Percentiles rank a stretch among this genome's conserved stretches.
Conservation (phyloP, 1,139 yeast species). For the Starmera stellimalicola region DNA sequence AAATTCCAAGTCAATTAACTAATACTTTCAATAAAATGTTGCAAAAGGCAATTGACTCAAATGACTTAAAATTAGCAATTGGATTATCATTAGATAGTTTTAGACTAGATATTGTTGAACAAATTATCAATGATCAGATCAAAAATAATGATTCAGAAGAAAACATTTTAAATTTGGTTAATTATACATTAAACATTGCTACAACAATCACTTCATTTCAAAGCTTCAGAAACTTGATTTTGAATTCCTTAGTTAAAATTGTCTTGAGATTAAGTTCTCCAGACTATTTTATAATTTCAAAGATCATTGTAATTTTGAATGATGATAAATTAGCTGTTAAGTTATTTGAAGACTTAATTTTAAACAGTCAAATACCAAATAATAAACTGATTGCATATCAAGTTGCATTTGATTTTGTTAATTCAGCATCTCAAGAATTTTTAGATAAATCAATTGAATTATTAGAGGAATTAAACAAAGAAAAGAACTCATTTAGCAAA, state of each 20-base stretch:
- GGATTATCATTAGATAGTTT: constrained; percentile 89
- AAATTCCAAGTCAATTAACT: constrained; percentile 54
- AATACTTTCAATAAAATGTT: constrained; percentile 82
- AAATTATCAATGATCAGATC: constrained; percentile 42
- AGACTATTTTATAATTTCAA: constrained; percentile 75
- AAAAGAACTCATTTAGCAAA: constrained; percentile 33
- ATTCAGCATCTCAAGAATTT: constrained; percentile 88
- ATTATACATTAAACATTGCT: constrained; percentile 71
- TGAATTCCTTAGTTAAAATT: constrained; percentile 53
- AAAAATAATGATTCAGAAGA: constrained; percentile 32
- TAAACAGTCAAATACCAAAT: constrained; percentile 24
- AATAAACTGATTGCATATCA: constrained; percentile 65
- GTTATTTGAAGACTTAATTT: constrained; percentile 54
- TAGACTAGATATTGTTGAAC: constrained; percentile 72
- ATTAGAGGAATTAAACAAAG: constrained; percentile 29
- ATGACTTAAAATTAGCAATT: constrained; percentile 73
- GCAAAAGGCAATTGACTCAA: constrained; percentile 59
- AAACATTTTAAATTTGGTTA: constrained; percentile 45
- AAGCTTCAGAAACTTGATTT: constrained; percentile 53
- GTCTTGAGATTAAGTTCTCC: constrained; percentile 50
- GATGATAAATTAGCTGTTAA: constrained; percentile 61
- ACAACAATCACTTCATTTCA: constrained; percentile 58
- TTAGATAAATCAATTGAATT: constrained; percentile 49
- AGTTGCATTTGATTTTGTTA: constrained; percentile 90
- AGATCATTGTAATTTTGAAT: constrained; percentile 82